Evolutionary conservation across 768 basidiomycete genomes (phyloP).

Genomic region (Amanita molliuscula): DNA sequence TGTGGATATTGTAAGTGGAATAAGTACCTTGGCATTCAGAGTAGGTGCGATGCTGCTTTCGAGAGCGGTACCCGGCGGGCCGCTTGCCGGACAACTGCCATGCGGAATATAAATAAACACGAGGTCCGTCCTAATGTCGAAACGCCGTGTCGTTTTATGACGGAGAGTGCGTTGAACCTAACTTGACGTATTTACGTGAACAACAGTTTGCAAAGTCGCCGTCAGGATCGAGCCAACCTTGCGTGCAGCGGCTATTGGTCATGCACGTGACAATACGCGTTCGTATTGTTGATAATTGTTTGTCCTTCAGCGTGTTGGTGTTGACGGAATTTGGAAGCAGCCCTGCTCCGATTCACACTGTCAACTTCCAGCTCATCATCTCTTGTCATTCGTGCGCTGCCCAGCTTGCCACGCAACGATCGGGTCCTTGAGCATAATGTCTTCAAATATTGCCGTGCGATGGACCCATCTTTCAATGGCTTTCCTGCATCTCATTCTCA

Average conservation of each 20-base stretch:
- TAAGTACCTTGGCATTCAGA: background rate
- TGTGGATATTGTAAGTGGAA: background rate
- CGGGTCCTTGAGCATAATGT: constrained; percentile 25
- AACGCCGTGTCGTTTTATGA: background rate
- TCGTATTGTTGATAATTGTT: constrained; percentile 11
- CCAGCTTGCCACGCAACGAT: constrained; percentile 13
- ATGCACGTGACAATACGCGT: constrained; percentile 31
- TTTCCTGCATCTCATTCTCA: constrained; percentile 4
- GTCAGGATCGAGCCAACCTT: too few species aligned
- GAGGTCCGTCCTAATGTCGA: constrained; percentile 1
- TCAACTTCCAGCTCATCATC: constrained; percentile 14
- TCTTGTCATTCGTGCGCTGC: constrained; percentile 8
- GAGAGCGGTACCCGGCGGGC: background rate
- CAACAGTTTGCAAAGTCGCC: too few species aligned
- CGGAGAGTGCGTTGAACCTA: too few species aligned
- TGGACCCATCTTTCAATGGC: constrained; percentile 4
- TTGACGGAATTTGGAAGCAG: constrained; percentile 16
- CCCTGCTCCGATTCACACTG: constrained; percentile 1
- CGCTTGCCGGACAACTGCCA: too few species aligned
- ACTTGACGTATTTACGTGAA: too few species aligned
- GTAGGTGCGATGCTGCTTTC: background rate
- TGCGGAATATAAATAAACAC: too few species aligned
- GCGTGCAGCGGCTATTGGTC: constrained; percentile 9
- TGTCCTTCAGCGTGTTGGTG: constrained; percentile 1
- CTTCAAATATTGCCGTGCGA: constrained; percentile 37